A percentile compares a stretch with the other conserved stretches of the same genome.
phyloP scores from a whole-genome alignment of 2,329 filamentous ascomycete species.

The Arthroderma sp. region DNA sequence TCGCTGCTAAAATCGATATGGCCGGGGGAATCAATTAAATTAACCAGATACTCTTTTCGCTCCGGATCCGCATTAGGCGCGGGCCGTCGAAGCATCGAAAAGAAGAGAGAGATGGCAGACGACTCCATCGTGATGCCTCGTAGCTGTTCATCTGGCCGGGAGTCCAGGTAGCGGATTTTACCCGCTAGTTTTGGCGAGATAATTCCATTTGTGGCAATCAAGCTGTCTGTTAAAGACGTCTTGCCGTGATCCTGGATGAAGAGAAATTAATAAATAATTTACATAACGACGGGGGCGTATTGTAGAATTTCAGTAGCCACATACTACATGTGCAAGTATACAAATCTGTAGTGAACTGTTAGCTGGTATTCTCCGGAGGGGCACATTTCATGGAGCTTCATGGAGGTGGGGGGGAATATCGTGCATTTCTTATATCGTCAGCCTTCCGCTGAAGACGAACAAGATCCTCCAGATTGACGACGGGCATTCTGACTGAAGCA shows the following conservation, averaged over 20 bases:
- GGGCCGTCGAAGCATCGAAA: slow-evolving; percentile 71
- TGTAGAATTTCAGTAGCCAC: slow-evolving; percentile 17
- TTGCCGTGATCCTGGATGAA: slow-evolving; percentile 73
- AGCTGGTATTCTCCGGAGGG: slow-evolving; percentile 16
- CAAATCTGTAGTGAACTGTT: slow-evolving; percentile 53
- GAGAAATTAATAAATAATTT: slow-evolving; percentile 6
- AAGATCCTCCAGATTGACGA: slow-evolving; percentile 81
- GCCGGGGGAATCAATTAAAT: slow-evolving; percentile 92
- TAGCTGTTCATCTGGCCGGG: slow-evolving; percentile 84
- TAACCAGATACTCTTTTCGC: slow-evolving; percentile 85
- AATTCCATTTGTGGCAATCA: slow-evolving; percentile 97
- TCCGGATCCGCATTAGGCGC: slow-evolving; percentile 54
- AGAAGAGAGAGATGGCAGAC: slow-evolving; percentile 90
- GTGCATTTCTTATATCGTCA: slow-evolving; percentile 83
- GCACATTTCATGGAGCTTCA: slow-evolving; percentile 20
- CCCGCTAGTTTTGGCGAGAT: slow-evolving; percentile 95
- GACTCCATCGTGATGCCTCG: slow-evolving; percentile 99
- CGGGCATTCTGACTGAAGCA: slow-evolving; percentile 55
- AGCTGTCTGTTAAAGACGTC: slow-evolving; percentile 87
- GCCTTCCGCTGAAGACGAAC: slow-evolving; percentile 77
- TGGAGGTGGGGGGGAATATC: slow-evolving; percentile 21
- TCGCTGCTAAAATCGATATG: slow-evolving; percentile 99
- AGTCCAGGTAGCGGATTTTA: slow-evolving; percentile 96
- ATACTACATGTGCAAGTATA: slow-evolving; percentile 80
- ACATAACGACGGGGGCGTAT: not conserved